Conservation (phyloP, 2,329 filamentous ascomycete genomes). For the Orbilia javanica region DNA sequence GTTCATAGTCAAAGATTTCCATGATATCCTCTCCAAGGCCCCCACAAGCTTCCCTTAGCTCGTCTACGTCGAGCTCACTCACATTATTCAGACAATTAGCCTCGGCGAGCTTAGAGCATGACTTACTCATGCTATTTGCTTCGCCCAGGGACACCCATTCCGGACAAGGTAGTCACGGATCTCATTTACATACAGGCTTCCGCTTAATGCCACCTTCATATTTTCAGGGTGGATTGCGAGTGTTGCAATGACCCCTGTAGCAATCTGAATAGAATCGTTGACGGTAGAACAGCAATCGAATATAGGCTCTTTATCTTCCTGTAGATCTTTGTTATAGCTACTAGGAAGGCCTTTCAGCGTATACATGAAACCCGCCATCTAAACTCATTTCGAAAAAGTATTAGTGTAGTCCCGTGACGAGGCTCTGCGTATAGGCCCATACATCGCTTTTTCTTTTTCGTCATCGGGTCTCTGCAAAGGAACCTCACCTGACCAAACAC, state of each 20-base stretch:
- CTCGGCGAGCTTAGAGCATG: constrained; percentile 79
- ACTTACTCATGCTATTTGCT: constrained; percentile 81
- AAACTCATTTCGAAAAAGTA: not conserved
- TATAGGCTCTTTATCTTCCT: constrained; percentile 85
- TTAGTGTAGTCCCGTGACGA: not conserved
- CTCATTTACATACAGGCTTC: constrained; percentile 83
- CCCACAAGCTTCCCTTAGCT: constrained; percentile 76
- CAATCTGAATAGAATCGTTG: constrained; percentile 83
- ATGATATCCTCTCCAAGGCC: constrained; percentile 79
- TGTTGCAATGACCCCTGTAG: constrained; percentile 81
- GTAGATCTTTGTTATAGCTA: constrained; percentile 92
- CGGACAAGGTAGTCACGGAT: constrained; percentile 75
- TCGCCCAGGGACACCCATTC: constrained; percentile 82
- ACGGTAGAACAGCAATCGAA: constrained; percentile 86
- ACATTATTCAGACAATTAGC: constrained; percentile 73
- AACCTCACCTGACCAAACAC: constrained; percentile 78
- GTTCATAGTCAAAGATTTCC: constrained; percentile 81
- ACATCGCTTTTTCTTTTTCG: not conserved
- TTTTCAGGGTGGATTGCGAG: constrained; percentile 77
- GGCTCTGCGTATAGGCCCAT: not conserved
- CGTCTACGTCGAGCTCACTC: constrained; percentile 75
- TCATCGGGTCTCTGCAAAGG: not conserved
- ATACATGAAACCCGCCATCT: constrained; percentile 61
- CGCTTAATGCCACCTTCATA: constrained; percentile 82
- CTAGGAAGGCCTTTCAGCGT: constrained; percentile 77